phyloP scores from a whole-genome alignment of 2,329 filamentous ascomycete genomes.

The Leptosphaerulina australis region DNA sequence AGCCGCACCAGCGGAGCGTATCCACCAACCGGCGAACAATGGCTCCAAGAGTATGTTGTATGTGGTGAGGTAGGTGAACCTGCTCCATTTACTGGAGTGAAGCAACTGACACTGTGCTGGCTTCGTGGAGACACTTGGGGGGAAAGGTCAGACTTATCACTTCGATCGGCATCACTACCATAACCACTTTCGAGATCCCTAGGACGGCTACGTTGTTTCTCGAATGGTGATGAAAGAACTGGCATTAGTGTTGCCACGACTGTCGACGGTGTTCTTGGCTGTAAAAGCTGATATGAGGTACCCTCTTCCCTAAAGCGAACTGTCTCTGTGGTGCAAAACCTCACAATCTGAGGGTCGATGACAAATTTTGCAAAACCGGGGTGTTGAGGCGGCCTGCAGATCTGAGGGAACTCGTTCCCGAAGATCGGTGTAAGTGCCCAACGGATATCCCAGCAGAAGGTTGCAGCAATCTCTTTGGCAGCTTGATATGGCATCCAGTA shows the following conservation, averaged over 20 bases:
- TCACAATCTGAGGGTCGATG: conserved; percentile 49
- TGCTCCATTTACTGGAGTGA: conserved; percentile 51
- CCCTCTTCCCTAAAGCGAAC: conserved; percentile 44
- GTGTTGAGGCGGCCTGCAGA: conserved; percentile 70
- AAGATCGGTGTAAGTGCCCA: conserved; percentile 89
- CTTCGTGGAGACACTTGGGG: conserved; percentile 49
- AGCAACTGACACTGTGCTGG: conserved; percentile 19
- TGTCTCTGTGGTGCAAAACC: conserved; percentile 47
- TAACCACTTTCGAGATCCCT: conserved; percentile 51
- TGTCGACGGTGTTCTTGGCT: neutral
- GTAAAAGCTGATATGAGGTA: conserved; percentile 17
- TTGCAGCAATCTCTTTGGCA: conserved; percentile 84
- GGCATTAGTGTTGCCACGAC: conserved; percentile 20
- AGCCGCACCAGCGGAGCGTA: conserved; percentile 9
- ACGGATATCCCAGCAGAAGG: conserved; percentile 85
- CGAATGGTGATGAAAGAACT: conserved; percentile 20
- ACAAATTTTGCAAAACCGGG: conserved; percentile 62
- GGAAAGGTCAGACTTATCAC: conserved; percentile 46
- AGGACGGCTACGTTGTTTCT: conserved; percentile 20
- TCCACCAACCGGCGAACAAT: conserved; percentile 18
- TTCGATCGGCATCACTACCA: conserved; percentile 50
- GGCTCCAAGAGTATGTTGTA: conserved; percentile 11
- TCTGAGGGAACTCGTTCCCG: conserved; percentile 75
- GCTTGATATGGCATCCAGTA: conserved; percentile 96
- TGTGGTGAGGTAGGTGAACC: conserved; percentile 21